Evolutionary conservation across 2,329 filamentous ascomycete genomes (phyloP).

Genomic region (Pochonia chlamydosporia): DNA sequence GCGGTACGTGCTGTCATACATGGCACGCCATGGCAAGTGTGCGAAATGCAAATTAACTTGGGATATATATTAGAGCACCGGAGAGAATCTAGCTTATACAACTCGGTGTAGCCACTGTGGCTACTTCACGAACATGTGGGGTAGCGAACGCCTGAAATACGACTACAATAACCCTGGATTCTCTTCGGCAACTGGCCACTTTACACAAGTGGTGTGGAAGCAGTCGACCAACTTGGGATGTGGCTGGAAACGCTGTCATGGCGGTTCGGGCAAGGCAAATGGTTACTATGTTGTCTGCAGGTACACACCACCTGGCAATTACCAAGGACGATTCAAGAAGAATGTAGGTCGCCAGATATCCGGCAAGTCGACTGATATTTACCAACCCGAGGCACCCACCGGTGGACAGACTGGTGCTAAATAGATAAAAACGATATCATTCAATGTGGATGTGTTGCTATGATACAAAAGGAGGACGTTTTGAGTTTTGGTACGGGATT

Average conservation of each 20-base stretch:
- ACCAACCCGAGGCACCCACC: too few relatives aligned
- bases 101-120: background rate
- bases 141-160: background rate
- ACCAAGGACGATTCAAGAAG: background rate
- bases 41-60: too few relatives aligned
- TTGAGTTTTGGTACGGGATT: too few relatives aligned
- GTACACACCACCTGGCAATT: slow-evolving; percentile 2
- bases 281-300: slow-evolving; percentile 3
- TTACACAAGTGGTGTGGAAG: slow-evolving; percentile 5
- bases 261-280: background rate
- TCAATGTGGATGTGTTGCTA: too few relatives aligned
- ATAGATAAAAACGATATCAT: too few relatives aligned
- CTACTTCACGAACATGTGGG: slow-evolving; percentile 4
- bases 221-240: background rate
- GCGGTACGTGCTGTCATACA: background rate
- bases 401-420: too few relatives aligned
- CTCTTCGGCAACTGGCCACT: background rate
- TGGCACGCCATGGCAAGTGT: background rate
- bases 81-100: slow-evolving; percentile 5
- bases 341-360: background rate
- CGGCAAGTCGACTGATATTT: too few relatives aligned
- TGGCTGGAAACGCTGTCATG: background rate
- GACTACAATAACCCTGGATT: slow-evolving; percentile 1
- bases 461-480: too few relatives aligned
- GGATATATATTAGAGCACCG: too few relatives aligned